Conservation (phyloP, 331 rosid genomes). For the Prunus yedoensis region DNA sequence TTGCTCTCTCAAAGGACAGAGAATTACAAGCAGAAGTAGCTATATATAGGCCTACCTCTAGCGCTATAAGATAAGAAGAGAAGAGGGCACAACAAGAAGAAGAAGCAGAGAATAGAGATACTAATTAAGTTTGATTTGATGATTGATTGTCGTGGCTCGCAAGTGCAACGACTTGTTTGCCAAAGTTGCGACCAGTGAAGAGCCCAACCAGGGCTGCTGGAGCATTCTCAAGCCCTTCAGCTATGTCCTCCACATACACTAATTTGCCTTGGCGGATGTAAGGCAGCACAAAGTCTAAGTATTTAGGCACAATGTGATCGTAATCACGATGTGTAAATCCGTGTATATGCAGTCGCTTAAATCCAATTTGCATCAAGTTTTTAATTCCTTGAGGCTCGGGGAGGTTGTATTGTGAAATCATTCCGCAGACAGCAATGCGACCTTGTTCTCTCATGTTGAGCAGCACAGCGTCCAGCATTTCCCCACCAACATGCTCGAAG, state of each 20-base stretch:
- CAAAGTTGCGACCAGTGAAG: constrained; percentile 1
- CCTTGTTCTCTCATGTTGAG: constrained; percentile 22
- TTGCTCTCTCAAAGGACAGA: too few relatives aligned
- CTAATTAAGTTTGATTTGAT: too few relatives aligned
- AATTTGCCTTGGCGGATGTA: constrained; percentile 6
- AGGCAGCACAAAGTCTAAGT: constrained; percentile 4
- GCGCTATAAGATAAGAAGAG: too few relatives aligned
- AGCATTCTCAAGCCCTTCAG: constrained; percentile 18
- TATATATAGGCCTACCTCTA: too few relatives aligned
- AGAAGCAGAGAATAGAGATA: too few relatives aligned
- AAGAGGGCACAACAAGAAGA: too few relatives aligned
- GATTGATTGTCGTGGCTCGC: not conserved
- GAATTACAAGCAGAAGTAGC: too few relatives aligned
- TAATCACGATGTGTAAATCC: constrained; percentile 8
- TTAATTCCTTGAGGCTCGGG: not conserved
- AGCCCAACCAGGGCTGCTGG: constrained; percentile 13
- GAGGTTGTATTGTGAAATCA: constrained; percentile 34
- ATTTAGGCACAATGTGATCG: not conserved
- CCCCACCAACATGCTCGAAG: constrained; percentile 34
- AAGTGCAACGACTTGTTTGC: constrained; percentile 18
- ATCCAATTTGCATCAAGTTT: not conserved
- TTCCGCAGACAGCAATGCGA: constrained; percentile 28
- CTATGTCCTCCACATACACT: constrained; percentile 3
- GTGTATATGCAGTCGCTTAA: not conserved
- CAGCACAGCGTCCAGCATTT: constrained; percentile 25